These are phyloP conservation scores for Ogataea chonburiensis DNA, from an alignment of 805 yeast genomes.

Conservation along the genomic window DNA sequence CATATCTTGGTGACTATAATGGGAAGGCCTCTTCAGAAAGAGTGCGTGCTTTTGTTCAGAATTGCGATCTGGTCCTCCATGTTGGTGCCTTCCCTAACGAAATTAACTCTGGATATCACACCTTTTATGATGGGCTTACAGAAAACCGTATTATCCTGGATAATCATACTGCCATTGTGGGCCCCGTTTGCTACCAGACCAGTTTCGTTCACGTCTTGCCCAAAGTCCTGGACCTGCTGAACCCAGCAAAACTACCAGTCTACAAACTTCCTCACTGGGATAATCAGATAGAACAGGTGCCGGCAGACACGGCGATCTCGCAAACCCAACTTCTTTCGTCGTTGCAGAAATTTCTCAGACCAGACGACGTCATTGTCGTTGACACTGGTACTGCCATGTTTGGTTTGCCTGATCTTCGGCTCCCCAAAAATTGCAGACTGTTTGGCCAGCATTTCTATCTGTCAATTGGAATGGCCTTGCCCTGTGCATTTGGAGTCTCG, in stretches of 20 bases:
- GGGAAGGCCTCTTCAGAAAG: conserved; percentile 56
- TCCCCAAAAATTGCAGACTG: conserved; percentile 52
- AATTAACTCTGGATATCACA: conserved; percentile 65
- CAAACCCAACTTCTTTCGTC: conserved; percentile 45
- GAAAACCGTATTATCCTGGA: conserved; percentile 48
- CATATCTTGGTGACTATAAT: conserved; percentile 69
- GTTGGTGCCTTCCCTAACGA: conserved; percentile 70
- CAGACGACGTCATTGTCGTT: conserved; percentile 68
- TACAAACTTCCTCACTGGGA: conserved; percentile 12
- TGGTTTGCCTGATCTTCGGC: conserved; percentile 63
- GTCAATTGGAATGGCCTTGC: conserved; percentile 87
- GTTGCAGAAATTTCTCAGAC: conserved; percentile 37
- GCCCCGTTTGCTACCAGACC: conserved; percentile 39
- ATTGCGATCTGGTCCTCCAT: conserved; percentile 66
- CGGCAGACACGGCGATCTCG: conserved; percentile 40
- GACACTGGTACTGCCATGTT: conserved; percentile 87
- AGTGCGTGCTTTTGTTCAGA: conserved; percentile 46
- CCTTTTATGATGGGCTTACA: conserved; percentile 43
- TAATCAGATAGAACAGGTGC: conserved; percentile 21
- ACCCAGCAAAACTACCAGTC: conserved; percentile 17
- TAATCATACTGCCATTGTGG: conserved; percentile 52
- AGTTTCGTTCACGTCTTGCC: conserved; percentile 52
- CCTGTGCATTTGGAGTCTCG: conserved; percentile 81
- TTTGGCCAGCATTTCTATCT: conserved; percentile 75
- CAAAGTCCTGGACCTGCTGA: conserved; percentile 39